Base-by-base conservation (phyloP, 75 land plant species). In the Gnetum montanum region DNA sequence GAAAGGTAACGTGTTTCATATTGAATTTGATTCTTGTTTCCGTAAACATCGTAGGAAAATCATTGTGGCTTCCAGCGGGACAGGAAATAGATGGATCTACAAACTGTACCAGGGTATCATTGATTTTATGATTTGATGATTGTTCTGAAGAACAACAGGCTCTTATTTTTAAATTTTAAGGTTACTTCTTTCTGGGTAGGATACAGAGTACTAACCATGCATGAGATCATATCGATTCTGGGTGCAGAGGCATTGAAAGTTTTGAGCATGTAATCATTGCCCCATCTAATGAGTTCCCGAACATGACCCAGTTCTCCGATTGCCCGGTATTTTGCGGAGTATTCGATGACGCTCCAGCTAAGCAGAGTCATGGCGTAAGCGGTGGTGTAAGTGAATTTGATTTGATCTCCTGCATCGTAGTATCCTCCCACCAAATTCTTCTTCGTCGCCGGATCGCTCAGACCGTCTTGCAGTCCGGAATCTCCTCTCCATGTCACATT, bases 271-370 rank as follows among this genome's bases (percentile, higher is more conserved):
- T 83, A 94, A 59, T 94, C 96, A 23, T 80, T 58, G 4, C 98
- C 98, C 98, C 98, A 94, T 53, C 80, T 85, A 58, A 94, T 94
- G 19, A 85, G 58, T 25, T 90, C 87, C 53, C 80, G 73, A 26
- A 82, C 69, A 60, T 94, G 98, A 43, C 43, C 56, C 34, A 89
- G 84, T 70, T 94, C 98, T 4, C 90, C 91, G 16, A 72, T 73
- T 48, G 91, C 83, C 56, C 75, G 78, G 57, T 80, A 90, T 62
- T 85, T 90, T 8, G 68, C 78, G 54, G 86, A 75, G 69, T 90
- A 94, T 61, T 94, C 98, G 15, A 94, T 80, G 5, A 94, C 96
- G 58, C 96, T 90, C 98, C 98, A 94, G 41, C 88, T 83, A 47
- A 94, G 41, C 74, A 94, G 48, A 11, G 98, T 94, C 79, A 90